Evolutionary conservation across 306 rosid species (phyloP), one percentile per base, ranked within the genome.

Genomic region (Quercus suber): DNA sequence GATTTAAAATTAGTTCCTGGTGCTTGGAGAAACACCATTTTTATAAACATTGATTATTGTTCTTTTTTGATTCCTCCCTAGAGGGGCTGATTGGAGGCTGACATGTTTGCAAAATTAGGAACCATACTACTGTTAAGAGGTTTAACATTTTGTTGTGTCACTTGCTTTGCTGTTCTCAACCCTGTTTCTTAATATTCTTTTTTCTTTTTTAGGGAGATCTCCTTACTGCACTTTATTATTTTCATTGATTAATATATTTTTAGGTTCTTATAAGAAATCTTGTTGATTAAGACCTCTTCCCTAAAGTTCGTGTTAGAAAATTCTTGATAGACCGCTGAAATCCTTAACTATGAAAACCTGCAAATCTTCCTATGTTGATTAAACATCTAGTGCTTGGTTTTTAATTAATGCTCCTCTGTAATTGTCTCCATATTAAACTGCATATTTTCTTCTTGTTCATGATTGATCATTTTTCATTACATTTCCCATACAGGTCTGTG

Each of bases 401-500:
- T 49, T 10, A 10, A 49, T 49, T 49, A 49, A 10, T 3, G 53
- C 53, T 49, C 5, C 53, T 49, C 53, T 49, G 53, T 35, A 49
- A 63, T 21, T 23, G 64, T 28, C 9, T 2, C 45, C 45, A 41
- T 41, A 37, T 37, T 37, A 72, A 27, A 51, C 69, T 13, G 71
- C 43, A 75, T 65, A 53, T 37, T 70, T 12, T 30, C 51, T 76
- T 58, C 43, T 59, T 70, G 56, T 52, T 49, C 61, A 53, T 75
- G 31, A 35, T 73, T 80, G 70, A 71, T 53, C 30, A 18, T 41
- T 73, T 72, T 31, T 56, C 53, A 30, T 86, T 57, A 68, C 23
- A 45, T 73, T 71, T 76, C 55, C 18, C 37, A 33, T 84, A 67
- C 90, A 92, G 99, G 99, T 87, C 55, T 41, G 97, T 73, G 59